Evolutionary conservation across 208 protist genomes (phyloP).

Genomic region (Acanthamoeba divionensis): DNA sequence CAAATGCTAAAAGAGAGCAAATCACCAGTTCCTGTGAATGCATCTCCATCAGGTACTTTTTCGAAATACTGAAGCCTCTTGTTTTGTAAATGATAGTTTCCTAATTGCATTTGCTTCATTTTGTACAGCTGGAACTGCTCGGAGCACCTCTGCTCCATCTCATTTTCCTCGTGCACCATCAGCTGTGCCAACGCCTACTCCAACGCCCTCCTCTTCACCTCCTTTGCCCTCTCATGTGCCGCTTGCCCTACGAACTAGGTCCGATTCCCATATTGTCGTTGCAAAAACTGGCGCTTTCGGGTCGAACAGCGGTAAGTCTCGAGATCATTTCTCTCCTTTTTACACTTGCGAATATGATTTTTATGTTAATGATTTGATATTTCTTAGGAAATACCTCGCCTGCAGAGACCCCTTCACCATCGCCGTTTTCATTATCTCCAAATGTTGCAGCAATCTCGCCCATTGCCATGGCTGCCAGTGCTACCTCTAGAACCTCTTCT

Average conservation of each 20-base stretch:
- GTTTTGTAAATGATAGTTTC: no score
- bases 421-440: not conserved
- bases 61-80: no score
- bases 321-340: conserved; percentile 3
- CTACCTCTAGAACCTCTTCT: no score
- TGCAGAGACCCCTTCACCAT: not conserved
- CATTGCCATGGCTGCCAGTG: no score
- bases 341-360: not conserved
- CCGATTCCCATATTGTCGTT: not conserved
- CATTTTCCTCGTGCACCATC: conserved; percentile 33
- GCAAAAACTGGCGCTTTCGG: not conserved
- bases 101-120: no score
- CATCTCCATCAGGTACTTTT: not conserved
- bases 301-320: not conserved
- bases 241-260: not conserved
- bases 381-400: not conserved
- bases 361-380: not conserved
- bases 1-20: not conserved
- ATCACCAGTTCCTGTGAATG: not conserved
- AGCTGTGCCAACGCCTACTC: conserved; percentile 2
- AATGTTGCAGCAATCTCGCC: no score
- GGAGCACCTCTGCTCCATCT: not conserved
- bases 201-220: conserved; percentile 14
- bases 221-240: not conserved
- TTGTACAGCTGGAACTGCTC: not conserved